Percentiles rank a stretch among this genome's conserved stretches.
phyloP scores from a whole-genome alignment of 257 asterid species.

The Capsicum rhomboideum region DNA sequence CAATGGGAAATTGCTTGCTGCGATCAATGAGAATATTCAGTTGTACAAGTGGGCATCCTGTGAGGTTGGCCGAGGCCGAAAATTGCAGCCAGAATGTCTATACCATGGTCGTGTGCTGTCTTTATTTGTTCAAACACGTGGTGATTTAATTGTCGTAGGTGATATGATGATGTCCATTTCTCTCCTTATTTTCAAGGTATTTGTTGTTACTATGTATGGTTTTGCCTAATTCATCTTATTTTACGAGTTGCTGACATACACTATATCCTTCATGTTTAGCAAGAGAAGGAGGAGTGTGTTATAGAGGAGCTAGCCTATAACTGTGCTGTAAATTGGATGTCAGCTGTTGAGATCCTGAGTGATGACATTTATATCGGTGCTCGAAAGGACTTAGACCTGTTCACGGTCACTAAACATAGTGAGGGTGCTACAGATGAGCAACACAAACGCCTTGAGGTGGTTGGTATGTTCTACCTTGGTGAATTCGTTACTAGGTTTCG shows the following conservation, averaged over 20 bases:
- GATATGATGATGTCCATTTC: slow-evolving; percentile 89
- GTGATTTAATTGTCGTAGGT: slow-evolving; percentile 91
- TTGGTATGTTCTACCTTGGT: slow-evolving; percentile 89
- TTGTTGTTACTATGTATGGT: neutral
- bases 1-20: slow-evolving; percentile 86
- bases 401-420: slow-evolving; percentile 6
- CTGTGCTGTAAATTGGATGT: slow-evolving; percentile 90
- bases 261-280: slow-evolving; percentile 25
- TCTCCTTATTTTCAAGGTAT: slow-evolving; percentile 80
- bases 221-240: neutral
- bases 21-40: slow-evolving; percentile 89
- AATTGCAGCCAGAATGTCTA: slow-evolving; percentile 88
- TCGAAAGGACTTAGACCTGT: slow-evolving; percentile 42
- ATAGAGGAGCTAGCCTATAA: slow-evolving; percentile 96
- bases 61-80: slow-evolving; percentile 58
- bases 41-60: slow-evolving; percentile 91
- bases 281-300: slow-evolving; percentile 65
- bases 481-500: slow-evolving; percentile 79
- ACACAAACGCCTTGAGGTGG: slow-evolving; percentile 89
- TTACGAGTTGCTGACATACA: neutral
- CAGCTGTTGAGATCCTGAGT: slow-evolving; percentile 88
- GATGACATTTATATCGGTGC: slow-evolving; percentile 86
- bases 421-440: slow-evolving; percentile 89
- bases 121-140: slow-evolving; percentile 86
- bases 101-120: slow-evolving; percentile 93